A percentile compares a stretch with the other conserved stretches of the same genome.
phyloP scores from a whole-genome alignment of 1,284 basidiomycete genomes.

The Grifola frondosa region DNA sequence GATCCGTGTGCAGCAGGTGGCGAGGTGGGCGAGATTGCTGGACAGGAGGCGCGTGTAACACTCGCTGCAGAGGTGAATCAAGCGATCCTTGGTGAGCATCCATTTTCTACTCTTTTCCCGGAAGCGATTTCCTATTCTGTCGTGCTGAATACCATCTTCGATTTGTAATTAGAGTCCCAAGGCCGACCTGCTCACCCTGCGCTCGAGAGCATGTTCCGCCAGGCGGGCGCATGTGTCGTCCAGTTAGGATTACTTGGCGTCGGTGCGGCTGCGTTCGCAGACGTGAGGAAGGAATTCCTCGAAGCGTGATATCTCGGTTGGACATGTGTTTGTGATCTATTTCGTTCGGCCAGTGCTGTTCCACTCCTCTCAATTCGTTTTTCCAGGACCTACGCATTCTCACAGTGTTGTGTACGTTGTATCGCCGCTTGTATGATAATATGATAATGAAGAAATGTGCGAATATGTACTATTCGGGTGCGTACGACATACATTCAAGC shows the following conservation, averaged over 20 bases:
- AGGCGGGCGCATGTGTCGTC: conserved; percentile 61
- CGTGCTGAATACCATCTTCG: conserved; percentile 7
- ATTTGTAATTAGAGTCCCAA: conserved; percentile 63
- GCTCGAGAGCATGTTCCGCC: conserved; percentile 74
- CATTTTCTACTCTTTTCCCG: conserved; percentile 1
- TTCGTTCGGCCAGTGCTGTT: too few relatives aligned
- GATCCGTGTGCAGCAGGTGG: conserved; percentile 68
- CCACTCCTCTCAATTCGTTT: too few relatives aligned
- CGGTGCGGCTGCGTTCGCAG: conserved; percentile 77
- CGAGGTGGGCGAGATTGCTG: conserved; percentile 61
- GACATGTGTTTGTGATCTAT: too few relatives aligned
- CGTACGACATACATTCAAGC: too few relatives aligned
- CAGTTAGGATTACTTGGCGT: conserved; percentile 69
- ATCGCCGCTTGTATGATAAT: too few relatives aligned
- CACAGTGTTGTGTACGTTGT: too few relatives aligned
- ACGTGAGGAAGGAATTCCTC: conserved; percentile 70
- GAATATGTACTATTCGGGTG: too few relatives aligned
- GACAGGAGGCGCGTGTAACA: conserved; percentile 59
- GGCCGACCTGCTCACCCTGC: conserved; percentile 68
- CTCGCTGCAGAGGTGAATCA: conserved; percentile 78
- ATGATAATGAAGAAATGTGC: too few relatives aligned
- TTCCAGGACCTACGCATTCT: too few relatives aligned
- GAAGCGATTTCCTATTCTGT: conserved; percentile 2
- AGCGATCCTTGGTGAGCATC: conserved; percentile 71
- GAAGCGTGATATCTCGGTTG: conserved; percentile 22